Base-by-base conservation (phyloP, 495 filamentous ascomycete genomes). In the Penicillium arizonense region DNA sequence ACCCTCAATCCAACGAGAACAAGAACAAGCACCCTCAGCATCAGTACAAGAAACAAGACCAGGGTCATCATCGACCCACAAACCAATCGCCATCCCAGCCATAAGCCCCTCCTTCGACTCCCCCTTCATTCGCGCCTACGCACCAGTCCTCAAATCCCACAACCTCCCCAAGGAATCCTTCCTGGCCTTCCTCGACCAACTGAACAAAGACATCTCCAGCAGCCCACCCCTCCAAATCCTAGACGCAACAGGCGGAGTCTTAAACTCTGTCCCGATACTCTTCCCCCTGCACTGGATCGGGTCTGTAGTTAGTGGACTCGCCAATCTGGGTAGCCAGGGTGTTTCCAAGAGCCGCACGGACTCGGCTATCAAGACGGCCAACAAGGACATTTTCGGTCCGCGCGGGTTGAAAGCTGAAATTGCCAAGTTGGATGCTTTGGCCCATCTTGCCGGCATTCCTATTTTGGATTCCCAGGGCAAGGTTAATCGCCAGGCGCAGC, bases 171-270 rank as follows among this genome's bases (percentile, higher is more conserved):
- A 55, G 16, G 63, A 63, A 20, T 47, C 55, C 4, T 72, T 68
- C 43, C 53, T 66, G 26, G 30, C 16, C 11, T 67, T 70, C 50
- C 45, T 70, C 21, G 65, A 72, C 33, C 40, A 59, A 8, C 59
- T 72, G 26, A 74, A 72, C 44, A 57, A 66, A 23, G 56, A 56
- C 8, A 55, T 64, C 14, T 38, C 55, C n/a, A 59, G 43, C 39
- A 68, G 53, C 38, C 69, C 70, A 7, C 69, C 69, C 8, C 58
- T 70, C 16, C 63, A 73, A 47, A 61, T 70, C 12, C 64, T 73
- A 18, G 62, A 71, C 18, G 58, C 55, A 12, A 70, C 68, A 10
- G 68, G 70, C 3, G 66, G 66, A 0, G 52, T 71, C 2, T 37
- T 73, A 2, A 50, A 53, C 10, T 61, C 63, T 9, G 64, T 73